Conservation (phyloP, 352 stramenopile genomes). For the Globisporangium uncinulatum region DNA sequence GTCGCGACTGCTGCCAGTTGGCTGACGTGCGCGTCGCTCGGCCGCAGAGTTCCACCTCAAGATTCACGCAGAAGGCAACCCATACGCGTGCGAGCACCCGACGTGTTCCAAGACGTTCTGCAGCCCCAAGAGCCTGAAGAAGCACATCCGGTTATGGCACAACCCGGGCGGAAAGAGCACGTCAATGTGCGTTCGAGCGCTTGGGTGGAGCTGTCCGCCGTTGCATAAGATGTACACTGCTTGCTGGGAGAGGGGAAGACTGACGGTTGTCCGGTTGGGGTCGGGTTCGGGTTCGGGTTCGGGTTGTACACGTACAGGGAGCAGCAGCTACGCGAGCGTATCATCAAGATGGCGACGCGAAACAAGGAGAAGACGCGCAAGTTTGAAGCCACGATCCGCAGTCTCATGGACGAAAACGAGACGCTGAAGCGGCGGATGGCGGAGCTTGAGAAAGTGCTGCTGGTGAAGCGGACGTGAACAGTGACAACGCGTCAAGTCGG, state of each 20-base stretch:
- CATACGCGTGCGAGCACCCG: constrained; percentile 76
- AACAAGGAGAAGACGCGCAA: constrained; percentile 83
- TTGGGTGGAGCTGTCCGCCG: neutral
- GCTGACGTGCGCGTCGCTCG: neutral
- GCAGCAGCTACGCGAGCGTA: constrained; percentile 76
- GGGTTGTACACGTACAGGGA: constrained; percentile 22
- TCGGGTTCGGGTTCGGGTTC: neutral
- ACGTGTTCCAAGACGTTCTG: constrained; percentile 82
- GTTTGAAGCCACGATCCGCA: constrained; percentile 72
- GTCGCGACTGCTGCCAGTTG: neutral
- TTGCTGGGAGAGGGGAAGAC: too few relatives aligned
- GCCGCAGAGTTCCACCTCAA: constrained; percentile 72
- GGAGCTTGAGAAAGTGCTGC: constrained; percentile 38
- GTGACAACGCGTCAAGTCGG: neutral
- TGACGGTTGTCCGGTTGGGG: neutral
- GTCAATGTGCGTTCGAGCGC: constrained; percentile 38
- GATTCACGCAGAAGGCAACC: constrained; percentile 75
- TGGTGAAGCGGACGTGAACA: constrained; percentile 11
- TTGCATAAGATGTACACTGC: neutral
- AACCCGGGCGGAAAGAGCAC: constrained; percentile 79
- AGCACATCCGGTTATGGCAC: constrained; percentile 79
- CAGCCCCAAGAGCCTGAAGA: constrained; percentile 81
- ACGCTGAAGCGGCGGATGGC: constrained; percentile 55
- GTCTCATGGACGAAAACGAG: constrained; percentile 75
- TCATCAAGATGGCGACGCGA: constrained; percentile 81